Base-by-base conservation (phyloP, 306 rosid genomes). In the Castanopsis chinensis region DNA sequence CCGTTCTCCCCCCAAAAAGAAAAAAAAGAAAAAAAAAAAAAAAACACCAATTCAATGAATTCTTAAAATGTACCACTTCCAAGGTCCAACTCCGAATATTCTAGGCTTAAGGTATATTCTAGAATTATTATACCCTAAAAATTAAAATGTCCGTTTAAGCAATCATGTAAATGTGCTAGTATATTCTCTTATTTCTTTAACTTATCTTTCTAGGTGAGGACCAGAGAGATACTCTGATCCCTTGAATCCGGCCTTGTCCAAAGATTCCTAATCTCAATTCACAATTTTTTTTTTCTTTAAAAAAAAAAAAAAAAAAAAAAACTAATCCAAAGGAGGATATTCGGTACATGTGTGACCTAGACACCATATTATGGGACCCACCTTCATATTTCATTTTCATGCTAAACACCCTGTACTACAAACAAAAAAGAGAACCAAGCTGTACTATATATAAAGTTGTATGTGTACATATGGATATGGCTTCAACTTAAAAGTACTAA, bases 171-270 rank as follows among this genome's bases (percentile, higher is more conserved):
- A 85, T 84, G 83, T 84, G 79, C 83, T 76, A 59, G 83, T 53
- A 86, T 91, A 87, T 89, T 89, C 91, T 81, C 79, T 76, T 76
- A 72, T 58, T 85, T 85, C 28, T 83, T 85, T 81, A 86, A 33
- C 77, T 84, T 87, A 91, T 87, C 87, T 81, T 76, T 75, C 70
- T 57, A 27, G 80, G 80, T 55, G 60, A 73, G 73, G 49, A 65
- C 68, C 79, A 53, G 82, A 60, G 74, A 70, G 27, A 71, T 79
- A 65, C 71, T 81, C 52, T 68, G 71, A 85, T 83, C 83, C 83
- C 43, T 77, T 69, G 72, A 85, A 83, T 84, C 88, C 80, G 79
- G 30, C 78, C 69, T 82, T 78, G 73, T 30, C 70, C 76, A 37
- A 71, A 89, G 85, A 85, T 89, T 88, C 89, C 76, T 59, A 49